These are phyloP conservation scores for Pichia sp. DNA, from an alignment of 1,139 yeast genomes.

Conservation along the genomic window DNA sequence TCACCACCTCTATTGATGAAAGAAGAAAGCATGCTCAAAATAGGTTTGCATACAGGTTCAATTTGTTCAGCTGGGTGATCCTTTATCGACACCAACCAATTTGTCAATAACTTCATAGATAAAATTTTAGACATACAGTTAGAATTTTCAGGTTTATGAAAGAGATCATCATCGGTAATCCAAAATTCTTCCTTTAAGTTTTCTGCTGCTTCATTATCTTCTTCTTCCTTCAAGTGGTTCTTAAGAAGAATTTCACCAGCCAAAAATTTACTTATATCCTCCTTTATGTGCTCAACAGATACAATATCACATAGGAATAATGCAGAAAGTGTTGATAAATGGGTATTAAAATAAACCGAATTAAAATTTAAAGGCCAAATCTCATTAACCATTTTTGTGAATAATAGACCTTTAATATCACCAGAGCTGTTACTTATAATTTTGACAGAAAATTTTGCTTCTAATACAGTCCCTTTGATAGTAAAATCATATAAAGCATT, in stretches of 20 bases:
- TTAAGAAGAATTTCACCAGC: slow-evolving; percentile 56
- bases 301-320: slow-evolving; percentile 48
- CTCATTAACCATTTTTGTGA: slow-evolving; percentile 35
- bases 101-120: slow-evolving; percentile 56
- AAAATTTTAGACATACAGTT: slow-evolving; percentile 43
- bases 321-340: slow-evolving; percentile 57
- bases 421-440: slow-evolving; percentile 35
- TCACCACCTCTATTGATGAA: slow-evolving; percentile 80
- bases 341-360: slow-evolving; percentile 42
- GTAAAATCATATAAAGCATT: slow-evolving; percentile 33
- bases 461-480: slow-evolving; percentile 47
- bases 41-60: slow-evolving; percentile 48
- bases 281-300: slow-evolving; percentile 40
- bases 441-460: slow-evolving; percentile 62
- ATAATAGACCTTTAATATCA: neutral
- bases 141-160: slow-evolving; percentile 24
- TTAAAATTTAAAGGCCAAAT: slow-evolving; percentile 48
- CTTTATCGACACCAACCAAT: slow-evolving; percentile 40
- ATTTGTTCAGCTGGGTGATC: slow-evolving; percentile 31
- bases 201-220: slow-evolving; percentile 13
- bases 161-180: slow-evolving; percentile 44
- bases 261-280: slow-evolving; percentile 53
- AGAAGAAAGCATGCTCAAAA: slow-evolving; percentile 59
- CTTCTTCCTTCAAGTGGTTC: slow-evolving; percentile 32
- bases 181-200: slow-evolving; percentile 29